These are phyloP conservation scores for Prinsepia uniflora DNA, from an alignment of 306 rosid species.

Conservation along the genomic window DNA sequence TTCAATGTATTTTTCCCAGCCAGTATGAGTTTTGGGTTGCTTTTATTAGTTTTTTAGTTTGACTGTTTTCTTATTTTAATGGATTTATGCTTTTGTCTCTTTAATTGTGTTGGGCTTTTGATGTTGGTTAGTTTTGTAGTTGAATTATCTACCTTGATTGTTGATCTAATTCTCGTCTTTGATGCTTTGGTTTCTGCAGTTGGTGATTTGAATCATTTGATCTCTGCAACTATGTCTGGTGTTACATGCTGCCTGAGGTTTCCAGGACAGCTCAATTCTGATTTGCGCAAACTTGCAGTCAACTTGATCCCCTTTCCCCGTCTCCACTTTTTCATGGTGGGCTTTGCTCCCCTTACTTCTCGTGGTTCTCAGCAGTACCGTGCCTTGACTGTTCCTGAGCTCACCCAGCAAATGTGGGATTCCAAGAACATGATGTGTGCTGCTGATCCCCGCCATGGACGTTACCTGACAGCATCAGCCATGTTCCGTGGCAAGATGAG, in stretches of 20 bases:
- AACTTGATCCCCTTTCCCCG: conserved; percentile 45
- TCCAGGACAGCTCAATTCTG: conserved; percentile 47
- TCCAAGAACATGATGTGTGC: conserved; percentile 49
- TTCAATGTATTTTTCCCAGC: neutral
- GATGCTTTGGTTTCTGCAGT: conserved; percentile 6
- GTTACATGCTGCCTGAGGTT: conserved; percentile 43
- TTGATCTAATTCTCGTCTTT: neutral
- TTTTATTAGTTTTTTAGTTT: neutral
- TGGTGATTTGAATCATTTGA: conserved; percentile 46
- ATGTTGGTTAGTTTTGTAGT: neutral
- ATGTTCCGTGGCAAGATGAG: conserved; percentile 49
- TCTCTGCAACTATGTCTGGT: conserved; percentile 44
- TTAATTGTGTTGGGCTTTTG: neutral
- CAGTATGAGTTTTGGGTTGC: too few species aligned
- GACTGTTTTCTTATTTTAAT: neutral
- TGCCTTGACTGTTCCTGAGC: conserved; percentile 38
- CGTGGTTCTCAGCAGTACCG: conserved; percentile 44
- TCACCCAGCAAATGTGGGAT: conserved; percentile 48
- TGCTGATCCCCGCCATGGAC: conserved; percentile 42
- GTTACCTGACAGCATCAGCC: conserved; percentile 41
- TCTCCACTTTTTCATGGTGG: conserved; percentile 49
- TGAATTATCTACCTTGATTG: neutral
- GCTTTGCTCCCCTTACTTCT: conserved; percentile 43
- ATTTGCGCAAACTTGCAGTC: conserved; percentile 40
- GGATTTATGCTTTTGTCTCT: neutral